phyloP scores from a whole-genome alignment of 768 basidiomycete genomes.

The Serendipita indica region DNA sequence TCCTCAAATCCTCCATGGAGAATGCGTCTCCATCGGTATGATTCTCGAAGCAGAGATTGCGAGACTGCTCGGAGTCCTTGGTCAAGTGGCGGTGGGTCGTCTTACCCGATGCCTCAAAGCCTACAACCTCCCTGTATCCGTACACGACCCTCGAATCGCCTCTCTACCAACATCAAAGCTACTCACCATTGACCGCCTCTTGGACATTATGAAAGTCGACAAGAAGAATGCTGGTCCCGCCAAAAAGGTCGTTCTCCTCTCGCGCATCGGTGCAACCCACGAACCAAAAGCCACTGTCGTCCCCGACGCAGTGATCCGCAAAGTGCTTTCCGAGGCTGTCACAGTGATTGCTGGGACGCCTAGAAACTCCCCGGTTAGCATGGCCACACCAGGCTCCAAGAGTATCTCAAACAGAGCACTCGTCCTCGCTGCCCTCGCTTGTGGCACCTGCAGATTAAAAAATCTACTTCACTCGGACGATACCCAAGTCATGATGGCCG shows the following conservation, averaged over 20 bases:
- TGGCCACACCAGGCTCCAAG: constrained; percentile 93
- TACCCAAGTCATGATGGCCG: constrained; percentile 98
- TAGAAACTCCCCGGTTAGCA: constrained; percentile 38
- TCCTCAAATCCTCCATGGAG: constrained; percentile 86
- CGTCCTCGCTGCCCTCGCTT: constrained; percentile 80
- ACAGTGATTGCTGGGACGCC: constrained; percentile 59
- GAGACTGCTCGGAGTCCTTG: constrained; percentile 69
- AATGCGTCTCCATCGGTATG: constrained; percentile 92
- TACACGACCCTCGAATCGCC: constrained; percentile 65
- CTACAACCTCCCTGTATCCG: constrained; percentile 76
- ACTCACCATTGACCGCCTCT: constrained; percentile 63
- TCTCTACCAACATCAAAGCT: constrained; percentile 52
- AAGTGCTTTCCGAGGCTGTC: constrained; percentile 67
- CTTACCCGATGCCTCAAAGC: constrained; percentile 75
- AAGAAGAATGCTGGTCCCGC: constrained; percentile 90
- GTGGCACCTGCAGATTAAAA: constrained; percentile 72
- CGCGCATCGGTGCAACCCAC: constrained; percentile 78
- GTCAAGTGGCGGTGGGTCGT: constrained; percentile 85
- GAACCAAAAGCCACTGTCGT: constrained; percentile 86
- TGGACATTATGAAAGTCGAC: constrained; percentile 92
- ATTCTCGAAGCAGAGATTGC: constrained; percentile 93
- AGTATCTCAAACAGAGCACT: constrained; percentile 91
- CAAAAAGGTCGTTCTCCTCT: constrained; percentile 90
- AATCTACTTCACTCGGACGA: constrained; percentile 96
- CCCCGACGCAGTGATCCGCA: constrained; percentile 62